Evolutionary conservation across 257 asterid species (phyloP).

Genomic region (Ligustrum vulgare): DNA sequence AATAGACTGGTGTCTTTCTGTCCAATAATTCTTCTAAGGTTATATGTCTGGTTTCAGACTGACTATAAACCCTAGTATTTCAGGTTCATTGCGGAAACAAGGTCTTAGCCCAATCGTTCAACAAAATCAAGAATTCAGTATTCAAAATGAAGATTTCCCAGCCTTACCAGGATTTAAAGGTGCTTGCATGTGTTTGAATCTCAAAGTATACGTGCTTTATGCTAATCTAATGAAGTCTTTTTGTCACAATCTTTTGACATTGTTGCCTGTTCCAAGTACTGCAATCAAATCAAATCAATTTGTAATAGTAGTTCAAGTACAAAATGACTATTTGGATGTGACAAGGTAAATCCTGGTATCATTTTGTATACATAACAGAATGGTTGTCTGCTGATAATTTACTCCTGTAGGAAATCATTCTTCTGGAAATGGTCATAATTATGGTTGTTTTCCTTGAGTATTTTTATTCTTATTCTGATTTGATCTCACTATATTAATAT

Average conservation of each 20-base stretch:
- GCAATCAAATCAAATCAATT: not conserved
- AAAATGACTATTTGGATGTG: constrained; percentile 11
- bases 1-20: constrained; percentile 18
- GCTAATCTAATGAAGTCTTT: constrained; percentile 3
- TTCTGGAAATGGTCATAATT: not conserved
- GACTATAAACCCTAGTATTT: constrained; percentile 28
- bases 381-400: constrained; percentile 1
- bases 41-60: constrained; percentile 24
- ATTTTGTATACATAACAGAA: not conserved
- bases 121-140: constrained; percentile 98
- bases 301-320: not conserved
- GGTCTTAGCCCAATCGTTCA: constrained; percentile 82
- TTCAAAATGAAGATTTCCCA: constrained; percentile 98
- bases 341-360: not conserved
- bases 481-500: not conserved
- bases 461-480: not conserved
- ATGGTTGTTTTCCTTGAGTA: constrained; percentile 3
- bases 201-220: not conserved
- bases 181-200: constrained; percentile 27
- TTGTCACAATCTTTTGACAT: not conserved
- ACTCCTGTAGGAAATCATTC: constrained; percentile 4
- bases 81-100: constrained; percentile 95
- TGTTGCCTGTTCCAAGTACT: not conserved
- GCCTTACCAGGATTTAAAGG: constrained; percentile 98
- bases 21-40: constrained; percentile 21